Evolutionary conservation across 257 asterid genomes (phyloP).

Genomic region (Paulownia fortunei): DNA sequence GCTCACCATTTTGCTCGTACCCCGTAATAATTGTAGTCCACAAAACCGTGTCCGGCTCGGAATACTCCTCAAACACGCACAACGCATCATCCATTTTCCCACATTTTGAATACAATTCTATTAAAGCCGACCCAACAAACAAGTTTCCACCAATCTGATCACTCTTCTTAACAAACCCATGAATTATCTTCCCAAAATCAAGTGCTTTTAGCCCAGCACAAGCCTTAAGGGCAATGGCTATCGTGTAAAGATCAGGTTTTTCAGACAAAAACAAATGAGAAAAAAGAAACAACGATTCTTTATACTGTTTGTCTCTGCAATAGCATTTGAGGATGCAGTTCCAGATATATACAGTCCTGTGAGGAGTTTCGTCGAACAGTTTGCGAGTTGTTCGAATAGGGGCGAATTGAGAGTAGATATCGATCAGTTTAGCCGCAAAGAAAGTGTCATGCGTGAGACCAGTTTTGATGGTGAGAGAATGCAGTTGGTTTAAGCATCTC

Average conservation of each 20-base stretch:
- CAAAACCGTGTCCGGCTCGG: constrained; percentile 66
- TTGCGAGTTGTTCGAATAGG: constrained; percentile 42
- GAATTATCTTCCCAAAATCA: constrained; percentile 56
- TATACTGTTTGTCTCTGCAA: constrained; percentile 46
- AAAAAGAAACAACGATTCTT: constrained; percentile 50
- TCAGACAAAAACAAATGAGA: constrained; percentile 38
- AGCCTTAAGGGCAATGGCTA: constrained; percentile 62
- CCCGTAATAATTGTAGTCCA: constrained; percentile 73
- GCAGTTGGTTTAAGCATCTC: constrained; percentile 49
- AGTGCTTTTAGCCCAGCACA: constrained; percentile 54
- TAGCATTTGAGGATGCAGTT: constrained; percentile 51
- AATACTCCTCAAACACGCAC: constrained; percentile 63
- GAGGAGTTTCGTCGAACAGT: constrained; percentile 79
- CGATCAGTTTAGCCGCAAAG: constrained; percentile 43
- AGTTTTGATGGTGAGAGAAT: constrained; percentile 50
- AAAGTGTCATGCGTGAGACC: constrained; percentile 36
- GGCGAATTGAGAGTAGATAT: constrained; percentile 29
- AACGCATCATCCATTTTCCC: constrained; percentile 62
- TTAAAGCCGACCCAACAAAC: constrained; percentile 71
- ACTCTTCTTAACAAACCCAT: constrained; percentile 62
- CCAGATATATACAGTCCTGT: constrained; percentile 38
- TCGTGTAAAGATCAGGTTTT: constrained; percentile 53
- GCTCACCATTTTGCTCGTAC: constrained; percentile 59
- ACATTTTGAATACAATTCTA: constrained; percentile 71
- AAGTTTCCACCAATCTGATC: constrained; percentile 39